phyloP scores from a whole-genome alignment of 805 yeast species.

The Myxozyma melibiosi region DNA sequence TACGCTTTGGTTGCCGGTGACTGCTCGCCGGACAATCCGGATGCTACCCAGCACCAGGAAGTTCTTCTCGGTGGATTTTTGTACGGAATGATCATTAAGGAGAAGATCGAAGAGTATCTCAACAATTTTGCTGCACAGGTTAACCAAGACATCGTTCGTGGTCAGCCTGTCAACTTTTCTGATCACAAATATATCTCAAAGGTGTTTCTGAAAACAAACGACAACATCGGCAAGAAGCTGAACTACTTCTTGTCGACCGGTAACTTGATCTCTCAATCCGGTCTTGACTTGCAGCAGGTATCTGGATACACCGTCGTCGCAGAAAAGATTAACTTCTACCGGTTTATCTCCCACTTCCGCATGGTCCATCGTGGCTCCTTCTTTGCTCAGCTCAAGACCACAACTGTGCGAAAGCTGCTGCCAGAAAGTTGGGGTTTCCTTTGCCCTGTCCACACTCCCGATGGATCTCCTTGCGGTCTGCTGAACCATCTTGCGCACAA shows the following conservation, averaged over 20 bases:
- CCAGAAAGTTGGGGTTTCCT: conserved; percentile 99
- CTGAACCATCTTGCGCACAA: conserved; percentile 95
- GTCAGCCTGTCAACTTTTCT: conserved; percentile 69
- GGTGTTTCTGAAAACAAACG: conserved; percentile 78
- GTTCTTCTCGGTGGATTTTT: conserved; percentile 92
- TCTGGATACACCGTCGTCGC: conserved; percentile 98
- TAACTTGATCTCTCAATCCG: conserved; percentile 94
- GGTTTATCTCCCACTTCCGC: conserved; percentile 97
- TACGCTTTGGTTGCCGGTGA: conserved; percentile 96
- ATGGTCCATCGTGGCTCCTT: conserved; percentile 99
- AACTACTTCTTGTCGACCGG: conserved; percentile 96
- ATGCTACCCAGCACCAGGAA: conserved; percentile 98
- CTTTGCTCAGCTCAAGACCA: conserved; percentile 96
- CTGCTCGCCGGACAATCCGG: conserved; percentile 96
- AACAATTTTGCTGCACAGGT: conserved; percentile 71
- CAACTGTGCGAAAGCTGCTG: conserved; percentile 91
- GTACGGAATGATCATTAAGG: conserved; percentile 95
- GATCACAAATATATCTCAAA: conserved; percentile 82
- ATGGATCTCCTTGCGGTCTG: conserved; percentile 99
- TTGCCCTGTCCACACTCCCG: conserved; percentile 99
- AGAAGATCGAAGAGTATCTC: conserved; percentile 91
- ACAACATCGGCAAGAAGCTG: conserved; percentile 90
- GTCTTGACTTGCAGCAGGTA: conserved; percentile 96
- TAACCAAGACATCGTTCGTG: conserved; percentile 68
- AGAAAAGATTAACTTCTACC: conserved; percentile 94